Evolutionary conservation across 371 early-diverging fungal species (phyloP), one percentile per base, ranked within the genome.

Genomic region (Nematocida ironsii): DNA sequence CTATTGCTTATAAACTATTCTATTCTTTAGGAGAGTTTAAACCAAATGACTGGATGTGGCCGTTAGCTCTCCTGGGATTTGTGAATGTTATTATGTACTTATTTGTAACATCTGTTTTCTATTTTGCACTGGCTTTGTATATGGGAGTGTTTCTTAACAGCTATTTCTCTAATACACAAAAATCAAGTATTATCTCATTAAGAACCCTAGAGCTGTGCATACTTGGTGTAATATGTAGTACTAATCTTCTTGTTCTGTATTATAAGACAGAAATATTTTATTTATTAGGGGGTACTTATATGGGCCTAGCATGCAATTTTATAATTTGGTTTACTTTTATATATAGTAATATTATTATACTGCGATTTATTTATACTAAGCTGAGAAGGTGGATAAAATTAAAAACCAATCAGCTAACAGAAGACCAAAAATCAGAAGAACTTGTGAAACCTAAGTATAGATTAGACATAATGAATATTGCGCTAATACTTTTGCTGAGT

Each of bases 111-210:
- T 13, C 52, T 50, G 13, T 50, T 50, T 50, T 50, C 13, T 50
- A 50, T 50, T 13, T 50, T 50, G 52, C 52, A 18, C 52, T 50
- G 52, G 58, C 58, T n/a, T 9, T 58, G 58, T 58, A 23, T 58
- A 58, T 58, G 5, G 58, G 58, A 11, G 9, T 58, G 11, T 27
- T 58, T 1, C 7, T 58, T 58, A 23, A 23, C 54, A 16, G 13
- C 54, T 54, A 16, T 54, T 54, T 20, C 54, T 54, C 54, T 20
- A 54, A 20, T 20, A 3, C n/a, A 13, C n/a, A 54, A 13, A 20
- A 16, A 16, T 16, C 5, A 9, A 7, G 7, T 58, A 58, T 58
- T 58, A 58, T 58, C 11, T 11, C 27, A n/a, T 58, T 58, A 58
- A 23, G 58, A n/a, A 58, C 58, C 52, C 0, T 18, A 50, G 58